phyloP scores from a whole-genome alignment of 768 basidiomycete species.

The Leucocoprinus leucothites region DNA sequence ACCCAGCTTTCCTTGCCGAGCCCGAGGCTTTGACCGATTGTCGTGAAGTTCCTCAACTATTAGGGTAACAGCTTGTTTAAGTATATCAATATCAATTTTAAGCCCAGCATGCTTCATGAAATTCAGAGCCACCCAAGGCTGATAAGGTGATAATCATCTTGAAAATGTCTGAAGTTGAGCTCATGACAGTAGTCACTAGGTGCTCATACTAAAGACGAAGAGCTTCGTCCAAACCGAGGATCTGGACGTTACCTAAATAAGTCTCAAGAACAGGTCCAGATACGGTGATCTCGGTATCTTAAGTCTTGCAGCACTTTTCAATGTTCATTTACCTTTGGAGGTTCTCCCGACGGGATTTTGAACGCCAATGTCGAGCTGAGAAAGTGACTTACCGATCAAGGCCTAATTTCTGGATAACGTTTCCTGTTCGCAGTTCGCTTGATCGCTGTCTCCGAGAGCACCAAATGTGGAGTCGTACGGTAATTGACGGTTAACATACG shows the following conservation, averaged over 20 bases:
- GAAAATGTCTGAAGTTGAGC: too few relatives aligned
- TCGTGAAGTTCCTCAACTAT: too few relatives aligned
- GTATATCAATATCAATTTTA: too few relatives aligned
- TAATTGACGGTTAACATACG: background rate
- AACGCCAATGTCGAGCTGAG: background rate
- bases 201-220: too few relatives aligned
- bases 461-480: background rate
- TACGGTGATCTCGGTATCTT: background rate
- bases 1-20: background rate
- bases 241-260: too few relatives aligned
- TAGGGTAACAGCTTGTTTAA: too few relatives aligned
- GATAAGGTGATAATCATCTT: too few relatives aligned
- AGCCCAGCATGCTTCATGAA: too few relatives aligned
- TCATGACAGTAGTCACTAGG: too few relatives aligned
- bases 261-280: background rate
- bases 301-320: background rate
- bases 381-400: constrained; percentile 3
- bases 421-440: background rate
- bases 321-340: background rate
- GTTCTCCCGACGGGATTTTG: constrained; percentile 10
- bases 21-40: too few relatives aligned
- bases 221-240: too few relatives aligned
- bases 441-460: background rate
- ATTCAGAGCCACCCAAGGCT: too few relatives aligned
- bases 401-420: background rate